Percentiles rank a stretch among this genome's conserved stretches.
Evolutionary conservation across 257 asterid genomes (phyloP).

Genomic region (Pogostemon cablin): DNA sequence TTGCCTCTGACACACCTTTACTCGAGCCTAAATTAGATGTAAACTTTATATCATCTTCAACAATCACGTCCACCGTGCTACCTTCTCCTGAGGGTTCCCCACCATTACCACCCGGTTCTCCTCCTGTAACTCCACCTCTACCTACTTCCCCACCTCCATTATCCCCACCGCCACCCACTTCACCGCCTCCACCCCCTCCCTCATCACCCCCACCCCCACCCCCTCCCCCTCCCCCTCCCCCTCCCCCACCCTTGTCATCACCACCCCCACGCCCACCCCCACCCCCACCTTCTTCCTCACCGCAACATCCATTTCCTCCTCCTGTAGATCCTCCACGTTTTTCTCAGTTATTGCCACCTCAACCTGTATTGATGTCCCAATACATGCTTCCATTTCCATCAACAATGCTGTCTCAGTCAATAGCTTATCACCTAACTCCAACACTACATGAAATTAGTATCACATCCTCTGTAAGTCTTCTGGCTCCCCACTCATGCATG

Average conservation of each 20-base stretch:
- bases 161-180: slow-evolving; percentile 46
- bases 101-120: slow-evolving; percentile 80
- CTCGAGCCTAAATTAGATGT: slow-evolving; percentile 37
- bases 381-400: slow-evolving; percentile 54
- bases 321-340: slow-evolving; percentile 55
- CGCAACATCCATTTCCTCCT: slow-evolving; percentile 51
- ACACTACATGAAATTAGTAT: slow-evolving; percentile 53
- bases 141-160: slow-evolving; percentile 81
- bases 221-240: slow-evolving; percentile 48
- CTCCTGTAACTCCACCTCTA: slow-evolving; percentile 84
- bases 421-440: slow-evolving; percentile 53
- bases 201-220: slow-evolving; percentile 43
- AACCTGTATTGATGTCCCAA: slow-evolving; percentile 54
- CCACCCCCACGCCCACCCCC: slow-evolving; percentile 45
- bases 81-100: slow-evolving; percentile 88
- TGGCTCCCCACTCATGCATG: slow-evolving; percentile 17
- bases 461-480: slow-evolving; percentile 55
- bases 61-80: slow-evolving; percentile 41
- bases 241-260: slow-evolving; percentile 41
- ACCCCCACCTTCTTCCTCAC: slow-evolving; percentile 41
- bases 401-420: slow-evolving; percentile 45
- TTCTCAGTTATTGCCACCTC: slow-evolving; percentile 61
- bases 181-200: slow-evolving; percentile 36
- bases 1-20: slow-evolving; percentile 35
- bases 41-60: slow-evolving; percentile 45